These are phyloP conservation scores for Leccinum fallax DNA, from an alignment of 1,284 basidiomycete species.

Conservation along the genomic window DNA sequence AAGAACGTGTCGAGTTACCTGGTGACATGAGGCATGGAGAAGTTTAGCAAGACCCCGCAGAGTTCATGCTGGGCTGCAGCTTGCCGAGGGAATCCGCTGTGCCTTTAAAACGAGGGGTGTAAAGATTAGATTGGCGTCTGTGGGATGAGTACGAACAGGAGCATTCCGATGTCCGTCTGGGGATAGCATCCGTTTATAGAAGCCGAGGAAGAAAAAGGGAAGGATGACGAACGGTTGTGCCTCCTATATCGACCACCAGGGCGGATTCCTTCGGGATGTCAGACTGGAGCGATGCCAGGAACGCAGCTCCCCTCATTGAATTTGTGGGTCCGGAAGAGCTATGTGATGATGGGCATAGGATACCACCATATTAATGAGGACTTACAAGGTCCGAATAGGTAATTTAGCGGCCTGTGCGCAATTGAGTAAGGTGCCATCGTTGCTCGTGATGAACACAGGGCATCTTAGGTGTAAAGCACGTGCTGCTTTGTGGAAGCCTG, in stretches of 20 bases:
- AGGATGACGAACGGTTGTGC: slow-evolving; percentile 46
- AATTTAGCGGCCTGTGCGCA: slow-evolving; percentile 53
- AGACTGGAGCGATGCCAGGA: slow-evolving; percentile 46
- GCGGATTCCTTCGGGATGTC: slow-evolving; percentile 43
- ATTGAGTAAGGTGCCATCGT: slow-evolving; percentile 59
- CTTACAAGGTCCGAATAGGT: slow-evolving; percentile 60
- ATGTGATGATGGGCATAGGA: not conserved
- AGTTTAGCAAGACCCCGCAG: slow-evolving; percentile 37
- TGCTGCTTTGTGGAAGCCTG: slow-evolving; percentile 52
- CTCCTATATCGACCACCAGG: slow-evolving; percentile 61
- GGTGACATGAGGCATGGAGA: slow-evolving; percentile 43
- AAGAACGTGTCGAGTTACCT: slow-evolving; percentile 31
- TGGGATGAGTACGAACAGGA: slow-evolving; percentile 29
- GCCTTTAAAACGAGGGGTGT: slow-evolving; percentile 22
- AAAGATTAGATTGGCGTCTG: slow-evolving; percentile 10
- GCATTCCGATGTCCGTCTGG: slow-evolving; percentile 40
- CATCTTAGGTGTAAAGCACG: slow-evolving; percentile 49
- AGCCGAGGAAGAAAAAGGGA: slow-evolving; percentile 18
- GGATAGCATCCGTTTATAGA: slow-evolving; percentile 16
- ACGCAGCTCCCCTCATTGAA: slow-evolving; percentile 65
- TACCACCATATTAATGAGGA: not conserved
- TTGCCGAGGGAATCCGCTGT: slow-evolving; percentile 49
- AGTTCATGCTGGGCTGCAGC: slow-evolving; percentile 49
- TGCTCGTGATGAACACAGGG: slow-evolving; percentile 62
- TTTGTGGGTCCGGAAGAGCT: slow-evolving; percentile 63